Base-by-base conservation (phyloP, 768 basidiomycete genomes). In the Kockovaella imperatae region DNA sequence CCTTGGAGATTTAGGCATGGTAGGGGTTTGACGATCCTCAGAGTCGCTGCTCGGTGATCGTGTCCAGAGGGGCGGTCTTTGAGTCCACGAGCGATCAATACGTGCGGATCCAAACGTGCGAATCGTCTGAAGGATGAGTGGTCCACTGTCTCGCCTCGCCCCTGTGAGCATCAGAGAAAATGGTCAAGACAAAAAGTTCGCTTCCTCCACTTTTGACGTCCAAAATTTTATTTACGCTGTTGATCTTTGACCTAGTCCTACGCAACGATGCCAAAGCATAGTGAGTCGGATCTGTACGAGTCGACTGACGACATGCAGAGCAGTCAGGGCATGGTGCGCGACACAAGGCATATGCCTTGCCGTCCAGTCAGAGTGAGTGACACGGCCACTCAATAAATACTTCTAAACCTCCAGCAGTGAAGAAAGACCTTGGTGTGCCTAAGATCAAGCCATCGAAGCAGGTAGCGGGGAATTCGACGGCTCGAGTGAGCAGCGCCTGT, bases 401-500 rank as follows among this genome's bases (percentile, higher is more conserved):
- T 4, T 28, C 38, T 52, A 49, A 45, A 8, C 2, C 25, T 5
- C 30, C 23, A n/a, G n/a, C 20, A 65, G 57, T 55, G 36, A 88
- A 85, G 72, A 90, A 87, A 65, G 89, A 93, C 68, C 84, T 86
- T 29, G 90, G 88, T 15, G 75, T 95, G 2, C 89, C 89, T 5
- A 81, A 84, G 61, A 77, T 93, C 2, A 83, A 86, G 14, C 76
- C 80, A 71, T 73, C 85, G 40, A 86, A 86, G 73, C 17, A 74
- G 76, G 50, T 78, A 44, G 50, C 57, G 45, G 29, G 28, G 29
- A 21, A 35, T 38, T 17, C 50, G 46, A 44, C 46, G 32, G 20
- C 44, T 26, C 47, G 40, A n/a, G n/a, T n/a, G n/a, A n/a, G n/a
- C n/a, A n/a, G n/a, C n/a, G n/a, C n/a, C n/a, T n/a, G n/a, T n/a